A percentile compares a stretch with the other conserved stretches of the same genome.
Conservation (phyloP, 164 flowering plant species). For the Tetracentron sinense region DNA sequence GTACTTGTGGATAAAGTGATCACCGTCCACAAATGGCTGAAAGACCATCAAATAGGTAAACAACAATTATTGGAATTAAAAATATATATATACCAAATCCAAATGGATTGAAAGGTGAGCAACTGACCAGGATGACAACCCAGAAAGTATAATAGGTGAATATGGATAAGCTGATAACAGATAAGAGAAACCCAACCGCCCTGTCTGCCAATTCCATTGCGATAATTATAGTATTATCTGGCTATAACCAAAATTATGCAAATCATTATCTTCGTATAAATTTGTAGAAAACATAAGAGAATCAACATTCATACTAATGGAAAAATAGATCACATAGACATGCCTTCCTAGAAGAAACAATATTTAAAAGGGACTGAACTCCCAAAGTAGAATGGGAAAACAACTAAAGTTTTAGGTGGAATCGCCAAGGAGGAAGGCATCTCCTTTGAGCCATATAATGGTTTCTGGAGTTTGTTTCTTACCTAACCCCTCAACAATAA, state of each 20-base stretch:
- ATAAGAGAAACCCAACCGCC: constrained; percentile 69
- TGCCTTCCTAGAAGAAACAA: not conserved
- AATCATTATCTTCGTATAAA: constrained; percentile 6
- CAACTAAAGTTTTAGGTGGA: too few species aligned
- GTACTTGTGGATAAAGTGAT: constrained; percentile 85
- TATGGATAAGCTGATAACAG: constrained; percentile 70
- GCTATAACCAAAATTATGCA: constrained; percentile 10
- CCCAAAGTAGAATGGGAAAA: too few species aligned
- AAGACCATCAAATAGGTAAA: constrained; percentile 3
- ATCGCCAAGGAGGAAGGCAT: too few species aligned
- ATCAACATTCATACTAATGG: not conserved
- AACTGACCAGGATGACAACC: constrained; percentile 92
- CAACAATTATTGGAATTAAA: not conserved
- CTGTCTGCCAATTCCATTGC: constrained; percentile 86
- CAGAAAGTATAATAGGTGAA: constrained; percentile 94
- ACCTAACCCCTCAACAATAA: too few species aligned
- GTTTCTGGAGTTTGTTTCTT: too few species aligned
- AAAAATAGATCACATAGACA: not conserved
- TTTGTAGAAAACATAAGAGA: not conserved
- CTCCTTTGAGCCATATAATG: too few species aligned
- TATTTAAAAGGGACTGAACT: too few species aligned
- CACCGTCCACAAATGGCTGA: constrained; percentile 94
- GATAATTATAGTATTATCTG: constrained; percentile 5
- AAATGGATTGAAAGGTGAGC: not conserved
- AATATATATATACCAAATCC: not conserved